A percentile compares a stretch with the other conserved stretches of the same genome.
phyloP scores from a whole-genome alignment of 352 stramenopile species.

The Phytophthora kernoviae region DNA sequence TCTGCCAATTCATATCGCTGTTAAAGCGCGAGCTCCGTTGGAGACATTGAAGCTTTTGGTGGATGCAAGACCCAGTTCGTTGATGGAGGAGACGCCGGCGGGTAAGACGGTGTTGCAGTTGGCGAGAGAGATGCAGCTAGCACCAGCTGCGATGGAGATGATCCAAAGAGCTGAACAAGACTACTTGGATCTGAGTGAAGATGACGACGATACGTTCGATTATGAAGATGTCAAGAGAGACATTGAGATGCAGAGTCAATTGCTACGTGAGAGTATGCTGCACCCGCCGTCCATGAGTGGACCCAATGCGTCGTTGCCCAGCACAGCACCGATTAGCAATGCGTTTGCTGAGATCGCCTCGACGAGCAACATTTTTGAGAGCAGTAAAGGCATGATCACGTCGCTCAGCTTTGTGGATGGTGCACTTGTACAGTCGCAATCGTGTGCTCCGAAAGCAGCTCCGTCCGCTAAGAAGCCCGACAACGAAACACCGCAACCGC shows the following conservation, averaged over 20 bases:
- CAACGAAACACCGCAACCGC: not conserved
- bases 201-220: constrained; percentile 67
- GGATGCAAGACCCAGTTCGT: constrained; percentile 64
- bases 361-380: constrained; percentile 43
- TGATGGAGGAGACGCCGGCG: constrained; percentile 71
- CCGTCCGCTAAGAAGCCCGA: constrained; percentile 24
- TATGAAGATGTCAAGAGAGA: constrained; percentile 79
- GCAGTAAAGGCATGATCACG: constrained; percentile 45
- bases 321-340: constrained; percentile 30
- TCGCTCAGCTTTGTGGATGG: constrained; percentile 49
- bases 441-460: constrained; percentile 28
- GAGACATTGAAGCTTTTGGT: constrained; percentile 68
- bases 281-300: constrained; percentile 39
- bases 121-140: constrained; percentile 58
- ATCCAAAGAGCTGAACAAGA: constrained; percentile 72
- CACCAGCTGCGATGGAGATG: constrained; percentile 53
- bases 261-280: constrained; percentile 79
- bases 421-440: constrained; percentile 42
- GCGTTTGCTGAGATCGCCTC: constrained; percentile 30
- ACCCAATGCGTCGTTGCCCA: constrained; percentile 34
- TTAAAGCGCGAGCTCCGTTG: constrained; percentile 55
- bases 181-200: constrained; percentile 66
- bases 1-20: constrained; percentile 82
- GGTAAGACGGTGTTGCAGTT: constrained; percentile 78
- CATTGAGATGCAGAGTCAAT: constrained; percentile 76